Evolutionary conservation across 345 rosid species (phyloP), one percentile per base, ranked within the genome.

Genomic region (Psidium friedrichsthalianum): DNA sequence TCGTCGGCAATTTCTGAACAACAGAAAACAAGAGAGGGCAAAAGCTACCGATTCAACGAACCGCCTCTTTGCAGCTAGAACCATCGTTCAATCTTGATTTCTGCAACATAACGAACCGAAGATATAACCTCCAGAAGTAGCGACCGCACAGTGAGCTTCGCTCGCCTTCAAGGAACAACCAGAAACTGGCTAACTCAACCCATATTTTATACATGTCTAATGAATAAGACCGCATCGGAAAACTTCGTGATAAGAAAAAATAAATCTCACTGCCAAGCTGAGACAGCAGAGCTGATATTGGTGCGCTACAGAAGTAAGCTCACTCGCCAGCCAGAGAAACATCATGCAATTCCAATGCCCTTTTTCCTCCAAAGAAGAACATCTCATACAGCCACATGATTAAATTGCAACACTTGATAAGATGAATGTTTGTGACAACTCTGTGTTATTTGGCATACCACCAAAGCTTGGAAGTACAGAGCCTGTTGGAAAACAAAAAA

Each of bases 401-500:
- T 32, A 52, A 16, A 36, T 27, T 14, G 47, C 57, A 24, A 36
- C 44, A 27, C 12, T 82, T 27, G 15, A 51, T 69, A 69, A 69
- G 47, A 69, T 69, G 80, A 69, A 18, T 69, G 47, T 69, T 69
- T 36, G 47, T 8, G 80, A 69, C 80, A 69, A 36, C 36, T 69
- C 47, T 69, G 80, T 32, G 80, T 69, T 69, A 69, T 69, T 69
- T 69, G 80, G 59, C 47, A 54, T 82, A 22, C 40, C 18, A n/a
- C n/a, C 16, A 52, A 51, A 52, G 82, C 86, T 85, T 59, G 85
- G 36, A 61, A 88, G 85, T 55, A 51, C 64, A 82, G n/a, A 7
- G 82, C 69, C n/a, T 83, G 80, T 84, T 78, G 22, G 52, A 83
- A 51, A 58, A 47, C 25, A 86, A 87, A 86, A 83, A 27, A 59